phyloP scores from a whole-genome alignment of 2,329 filamentous ascomycete genomes.

The Blastomyces parvus region DNA sequence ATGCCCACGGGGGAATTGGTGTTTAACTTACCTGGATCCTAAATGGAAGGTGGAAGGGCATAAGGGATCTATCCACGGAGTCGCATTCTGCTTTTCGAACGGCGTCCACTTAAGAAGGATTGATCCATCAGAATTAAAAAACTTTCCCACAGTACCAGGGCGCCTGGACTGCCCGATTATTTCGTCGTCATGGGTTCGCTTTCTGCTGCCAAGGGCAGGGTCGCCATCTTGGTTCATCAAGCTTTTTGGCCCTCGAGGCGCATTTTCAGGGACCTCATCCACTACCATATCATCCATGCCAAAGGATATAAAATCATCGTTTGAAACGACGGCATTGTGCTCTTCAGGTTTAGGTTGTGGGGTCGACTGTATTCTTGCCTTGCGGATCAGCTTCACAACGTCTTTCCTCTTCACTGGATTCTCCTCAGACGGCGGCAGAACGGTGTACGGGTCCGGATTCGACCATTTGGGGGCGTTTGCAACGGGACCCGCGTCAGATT shows the following conservation, averaged over 20 bases:
- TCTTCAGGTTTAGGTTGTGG: slow-evolving; percentile 41
- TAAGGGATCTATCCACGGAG: slow-evolving; percentile 51
- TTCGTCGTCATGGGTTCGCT: slow-evolving; percentile 63
- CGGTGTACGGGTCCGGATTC: slow-evolving; percentile 90
- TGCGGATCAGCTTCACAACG: slow-evolving; percentile 83
- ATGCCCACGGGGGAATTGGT: background rate
- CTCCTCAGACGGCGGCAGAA: slow-evolving; percentile 69
- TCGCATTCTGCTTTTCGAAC: slow-evolving; percentile 32
- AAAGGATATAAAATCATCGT: slow-evolving; percentile 85
- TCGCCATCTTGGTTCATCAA: slow-evolving; percentile 26
- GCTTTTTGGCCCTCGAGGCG: slow-evolving; percentile 28
- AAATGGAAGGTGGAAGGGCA: slow-evolving; percentile 25
- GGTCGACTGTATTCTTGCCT: slow-evolving; percentile 60
- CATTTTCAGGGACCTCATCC: slow-evolving; percentile 27
- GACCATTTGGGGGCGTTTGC: slow-evolving; percentile 66
- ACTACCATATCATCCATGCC: slow-evolving; percentile 50
- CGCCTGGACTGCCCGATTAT: slow-evolving; percentile 45
- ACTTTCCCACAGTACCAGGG: slow-evolving; percentile 46
- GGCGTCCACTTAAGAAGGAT: slow-evolving; percentile 47
- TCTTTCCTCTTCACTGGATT: slow-evolving; percentile 66
- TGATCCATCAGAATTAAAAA: slow-evolving; percentile 42
- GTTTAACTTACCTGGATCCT: slow-evolving; percentile 25
- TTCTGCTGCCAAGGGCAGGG: slow-evolving; percentile 53
- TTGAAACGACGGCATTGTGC: slow-evolving; percentile 46
- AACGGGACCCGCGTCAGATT: slow-evolving; percentile 16